Evolutionary conservation across 2,329 filamentous ascomycete genomes (phyloP).

Genomic region (Allantophomopsis cytisporea): DNA sequence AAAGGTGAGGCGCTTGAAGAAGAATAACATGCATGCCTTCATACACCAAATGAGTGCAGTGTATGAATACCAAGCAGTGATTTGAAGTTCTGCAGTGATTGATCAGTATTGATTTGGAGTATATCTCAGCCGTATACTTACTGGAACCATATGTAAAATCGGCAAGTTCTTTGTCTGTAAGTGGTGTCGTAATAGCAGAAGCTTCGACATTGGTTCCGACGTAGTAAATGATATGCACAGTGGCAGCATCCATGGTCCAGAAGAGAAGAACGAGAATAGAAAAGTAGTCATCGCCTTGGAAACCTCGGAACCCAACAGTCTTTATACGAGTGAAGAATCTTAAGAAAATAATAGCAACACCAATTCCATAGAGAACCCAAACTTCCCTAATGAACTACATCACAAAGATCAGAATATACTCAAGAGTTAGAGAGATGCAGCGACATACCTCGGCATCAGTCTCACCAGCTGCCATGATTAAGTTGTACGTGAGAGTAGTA

Average conservation of each 20-base stretch:
- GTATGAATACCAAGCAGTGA: constrained; percentile 26
- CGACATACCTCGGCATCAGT: too few relatives aligned
- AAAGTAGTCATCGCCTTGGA: constrained; percentile 7
- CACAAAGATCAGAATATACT: neutral
- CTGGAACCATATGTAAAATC: too few relatives aligned
- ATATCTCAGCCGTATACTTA: too few relatives aligned
- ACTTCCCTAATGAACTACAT: constrained; percentile 16
- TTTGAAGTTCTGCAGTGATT: constrained; percentile 2
- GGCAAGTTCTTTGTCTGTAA: constrained; percentile 1
- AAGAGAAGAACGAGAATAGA: constrained; percentile 4
- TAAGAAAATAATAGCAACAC: constrained; percentile 15
- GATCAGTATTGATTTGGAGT: too few relatives aligned
- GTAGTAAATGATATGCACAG: constrained; percentile 5
- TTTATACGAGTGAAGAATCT: constrained; percentile 24
- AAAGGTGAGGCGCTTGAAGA: constrained; percentile 19
- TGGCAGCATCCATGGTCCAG: constrained; percentile 5
- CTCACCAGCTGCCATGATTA: too few relatives aligned
- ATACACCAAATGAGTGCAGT: constrained; percentile 22
- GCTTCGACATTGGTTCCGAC: constrained; percentile 6
- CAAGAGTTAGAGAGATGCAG: too few relatives aligned
- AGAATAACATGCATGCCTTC: constrained; percentile 18
- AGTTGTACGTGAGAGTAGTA: too few relatives aligned
- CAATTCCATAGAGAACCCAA: constrained; percentile 14
- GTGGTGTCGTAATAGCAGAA: neutral
- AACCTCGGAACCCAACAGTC: constrained; percentile 12